A percentile compares a stretch with the other conserved stretches of the same genome.
phyloP scores from a whole-genome alignment of 306 rosid genomes.

The Dalbergia cochinchinensis region DNA sequence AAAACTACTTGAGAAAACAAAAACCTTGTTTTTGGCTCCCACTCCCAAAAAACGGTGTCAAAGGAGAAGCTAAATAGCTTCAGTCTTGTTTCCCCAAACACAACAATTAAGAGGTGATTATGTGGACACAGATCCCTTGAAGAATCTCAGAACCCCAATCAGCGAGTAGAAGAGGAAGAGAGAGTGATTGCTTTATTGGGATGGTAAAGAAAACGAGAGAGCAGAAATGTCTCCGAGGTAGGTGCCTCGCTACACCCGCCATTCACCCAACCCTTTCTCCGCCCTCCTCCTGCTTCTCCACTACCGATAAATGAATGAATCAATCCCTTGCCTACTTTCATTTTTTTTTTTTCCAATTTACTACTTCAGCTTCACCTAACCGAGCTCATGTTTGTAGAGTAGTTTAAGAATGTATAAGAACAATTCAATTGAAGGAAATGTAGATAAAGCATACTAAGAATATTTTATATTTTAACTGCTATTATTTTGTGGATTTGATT shows the following conservation, averaged over 20 bases:
- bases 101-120: slow-evolving; percentile 59
- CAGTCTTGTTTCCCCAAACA: slow-evolving; percentile 83
- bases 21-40: too few relatives aligned
- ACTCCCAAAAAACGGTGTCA: slow-evolving; percentile 39
- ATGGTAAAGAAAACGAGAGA: slow-evolving; percentile 74
- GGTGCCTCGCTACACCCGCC: slow-evolving; percentile 66
- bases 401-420: slow-evolving; percentile 39
- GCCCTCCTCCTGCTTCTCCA: background rate
- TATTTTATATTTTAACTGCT: too few relatives aligned
- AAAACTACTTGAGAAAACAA: too few relatives aligned
- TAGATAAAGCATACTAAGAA: too few relatives aligned
- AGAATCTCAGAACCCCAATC: slow-evolving; percentile 86
- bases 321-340: background rate
- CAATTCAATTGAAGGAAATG: background rate
- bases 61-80: slow-evolving; percentile 62
- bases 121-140: slow-evolving; percentile 76
- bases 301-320: slow-evolving; percentile 14
- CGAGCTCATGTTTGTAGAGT: slow-evolving; percentile 10
- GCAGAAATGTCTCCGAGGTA: slow-evolving; percentile 96
- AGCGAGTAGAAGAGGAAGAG: slow-evolving; percentile 76
- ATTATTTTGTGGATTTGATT: too few relatives aligned
- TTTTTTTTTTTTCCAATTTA: background rate
- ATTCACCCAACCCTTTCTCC: slow-evolving; percentile 25
- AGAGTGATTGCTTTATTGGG: slow-evolving; percentile 51
- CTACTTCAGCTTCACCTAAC: background rate